These are phyloP conservation scores for Pythium myriotylum DNA, from an alignment of 352 stramenopile genomes.

Conservation along the genomic window DNA sequence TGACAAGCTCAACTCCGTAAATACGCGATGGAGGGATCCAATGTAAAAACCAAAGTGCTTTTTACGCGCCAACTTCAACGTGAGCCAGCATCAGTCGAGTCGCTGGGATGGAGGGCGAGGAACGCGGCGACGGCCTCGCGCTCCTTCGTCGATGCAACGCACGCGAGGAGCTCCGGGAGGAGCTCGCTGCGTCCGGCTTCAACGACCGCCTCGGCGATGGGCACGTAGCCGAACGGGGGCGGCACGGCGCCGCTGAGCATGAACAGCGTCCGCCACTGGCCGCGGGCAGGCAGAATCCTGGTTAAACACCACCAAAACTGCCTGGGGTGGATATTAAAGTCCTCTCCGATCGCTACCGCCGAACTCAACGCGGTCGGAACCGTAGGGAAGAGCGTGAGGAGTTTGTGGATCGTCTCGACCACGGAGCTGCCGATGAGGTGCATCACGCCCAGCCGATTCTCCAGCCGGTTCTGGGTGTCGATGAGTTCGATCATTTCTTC, in stretches of 20 bases:
- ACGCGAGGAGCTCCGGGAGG: slow-evolving; percentile 35
- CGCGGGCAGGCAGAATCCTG: slow-evolving; percentile 39
- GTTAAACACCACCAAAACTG: slow-evolving; percentile 65
- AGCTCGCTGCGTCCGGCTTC: slow-evolving; percentile 46
- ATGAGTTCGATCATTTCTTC: slow-evolving; percentile 50
- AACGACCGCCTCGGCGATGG: slow-evolving; percentile 51
- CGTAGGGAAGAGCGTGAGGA: slow-evolving; percentile 51
- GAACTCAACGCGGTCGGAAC: slow-evolving; percentile 38
- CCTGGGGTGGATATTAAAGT: slow-evolving; percentile 45
- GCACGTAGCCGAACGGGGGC: slow-evolving; percentile 46
- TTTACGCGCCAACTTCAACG: slow-evolving; percentile 25
- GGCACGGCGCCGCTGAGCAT: slow-evolving; percentile 36
- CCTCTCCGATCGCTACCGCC: slow-evolving; percentile 42
- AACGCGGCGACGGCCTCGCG: slow-evolving; percentile 36
- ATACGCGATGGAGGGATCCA: neutral
- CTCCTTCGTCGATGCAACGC: slow-evolving; percentile 37
- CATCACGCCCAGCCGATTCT: slow-evolving; percentile 37
- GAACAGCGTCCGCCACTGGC: slow-evolving; percentile 55
- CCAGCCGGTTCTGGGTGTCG: slow-evolving; percentile 43
- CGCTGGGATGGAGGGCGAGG: slow-evolving; percentile 29
- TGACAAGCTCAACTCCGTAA: slow-evolving; percentile 33
- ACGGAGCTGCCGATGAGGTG: slow-evolving; percentile 54
- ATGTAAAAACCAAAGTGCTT: neutral
- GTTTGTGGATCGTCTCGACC: slow-evolving; percentile 60
- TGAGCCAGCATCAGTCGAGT: neutral